Evolutionary conservation across 352 stramenopile genomes (phyloP).

Genomic region (Phytophthora kernoviae): DNA sequence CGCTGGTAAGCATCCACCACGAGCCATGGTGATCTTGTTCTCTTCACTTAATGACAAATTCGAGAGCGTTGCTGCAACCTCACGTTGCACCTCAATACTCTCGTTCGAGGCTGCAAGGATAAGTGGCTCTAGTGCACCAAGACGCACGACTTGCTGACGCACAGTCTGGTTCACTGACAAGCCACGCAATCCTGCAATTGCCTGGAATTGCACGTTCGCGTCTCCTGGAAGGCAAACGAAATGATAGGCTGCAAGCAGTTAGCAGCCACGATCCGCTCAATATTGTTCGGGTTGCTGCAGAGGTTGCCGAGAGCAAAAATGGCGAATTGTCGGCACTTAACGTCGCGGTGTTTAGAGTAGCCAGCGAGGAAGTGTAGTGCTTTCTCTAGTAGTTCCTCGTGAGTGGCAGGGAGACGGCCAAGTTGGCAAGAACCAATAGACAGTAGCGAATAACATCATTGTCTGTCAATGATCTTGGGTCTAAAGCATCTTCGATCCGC

Average conservation of each 20-base stretch:
- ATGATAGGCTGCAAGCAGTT: slow-evolving; percentile 94
- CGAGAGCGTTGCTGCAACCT: slow-evolving; percentile 94
- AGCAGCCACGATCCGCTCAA: slow-evolving; percentile 87
- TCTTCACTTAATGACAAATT: slow-evolving; percentile 96
- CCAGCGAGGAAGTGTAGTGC: slow-evolving; percentile 89
- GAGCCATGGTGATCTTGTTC: slow-evolving; percentile 96
- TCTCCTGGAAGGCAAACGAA: slow-evolving; percentile 93
- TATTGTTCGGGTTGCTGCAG: slow-evolving; percentile 91
- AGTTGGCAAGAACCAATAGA: slow-evolving; percentile 93
- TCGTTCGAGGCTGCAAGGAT: slow-evolving; percentile 91
- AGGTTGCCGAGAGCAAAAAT: slow-evolving; percentile 96
- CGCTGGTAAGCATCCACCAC: slow-evolving; percentile 92
- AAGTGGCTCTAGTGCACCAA: slow-evolving; percentile 94
- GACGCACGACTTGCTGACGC: slow-evolving; percentile 89
- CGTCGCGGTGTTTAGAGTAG: slow-evolving; percentile 94
- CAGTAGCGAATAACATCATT: slow-evolving; percentile 96
- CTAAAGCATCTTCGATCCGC: slow-evolving; percentile 89
- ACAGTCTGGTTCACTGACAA: slow-evolving; percentile 92
- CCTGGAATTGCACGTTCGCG: slow-evolving; percentile 96
- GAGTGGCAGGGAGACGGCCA: slow-evolving; percentile 89
- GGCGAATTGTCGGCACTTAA: slow-evolving; percentile 96
- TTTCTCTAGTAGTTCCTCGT: slow-evolving; percentile 78
- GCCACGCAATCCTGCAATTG: slow-evolving; percentile 92
- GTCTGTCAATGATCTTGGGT: slow-evolving; percentile 92
- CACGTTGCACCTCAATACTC: slow-evolving; percentile 95